Evolutionary conservation across 1,284 basidiomycete genomes (phyloP).

Genomic region (Amylostereum chailletii): DNA sequence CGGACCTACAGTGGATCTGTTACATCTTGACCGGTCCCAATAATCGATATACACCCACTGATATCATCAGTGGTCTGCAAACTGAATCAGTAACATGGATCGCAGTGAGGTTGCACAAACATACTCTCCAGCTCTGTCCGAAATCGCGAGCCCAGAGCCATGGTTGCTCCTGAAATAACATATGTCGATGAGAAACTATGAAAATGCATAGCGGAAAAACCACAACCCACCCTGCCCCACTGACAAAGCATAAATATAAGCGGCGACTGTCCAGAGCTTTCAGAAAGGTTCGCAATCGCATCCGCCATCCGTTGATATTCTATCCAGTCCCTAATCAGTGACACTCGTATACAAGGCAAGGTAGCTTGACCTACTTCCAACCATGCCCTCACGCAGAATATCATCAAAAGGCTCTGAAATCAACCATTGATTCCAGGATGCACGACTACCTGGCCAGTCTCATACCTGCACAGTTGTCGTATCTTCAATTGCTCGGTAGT

Average conservation of each 20-base stretch:
- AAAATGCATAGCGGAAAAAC: neutral
- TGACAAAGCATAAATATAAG: conserved; percentile 45
- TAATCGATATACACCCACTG: conserved; percentile 15
- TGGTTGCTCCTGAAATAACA: conserved; percentile 35
- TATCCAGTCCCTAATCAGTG: conserved; percentile 5
- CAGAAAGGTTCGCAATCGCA: conserved; percentile 38
- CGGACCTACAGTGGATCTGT: conserved; percentile 12
- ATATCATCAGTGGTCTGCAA: conserved; percentile 47
- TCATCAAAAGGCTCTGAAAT: conserved; percentile 41
- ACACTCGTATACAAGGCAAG: no score
- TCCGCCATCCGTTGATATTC: conserved; percentile 37
- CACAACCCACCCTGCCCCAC: conserved; percentile 42
- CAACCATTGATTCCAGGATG: conserved; percentile 35
- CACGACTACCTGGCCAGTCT: neutral
- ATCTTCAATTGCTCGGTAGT: neutral
- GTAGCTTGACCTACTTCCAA: conserved; percentile 44
- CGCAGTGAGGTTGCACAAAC: conserved; percentile 12
- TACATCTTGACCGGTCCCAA: no score
- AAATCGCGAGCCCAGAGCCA: conserved; percentile 47
- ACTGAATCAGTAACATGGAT: neutral
- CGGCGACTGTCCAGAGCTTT: conserved; percentile 32
- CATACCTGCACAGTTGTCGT: conserved; percentile 5
- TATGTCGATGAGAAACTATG: neutral
- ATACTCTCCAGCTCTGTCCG: conserved; percentile 51
- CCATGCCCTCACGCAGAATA: conserved; percentile 41